A percentile compares a stretch with the other conserved stretches of the same genome.
phyloP scores from a whole-genome alignment of 257 asterid species.

The Prunella vulgaris region DNA sequence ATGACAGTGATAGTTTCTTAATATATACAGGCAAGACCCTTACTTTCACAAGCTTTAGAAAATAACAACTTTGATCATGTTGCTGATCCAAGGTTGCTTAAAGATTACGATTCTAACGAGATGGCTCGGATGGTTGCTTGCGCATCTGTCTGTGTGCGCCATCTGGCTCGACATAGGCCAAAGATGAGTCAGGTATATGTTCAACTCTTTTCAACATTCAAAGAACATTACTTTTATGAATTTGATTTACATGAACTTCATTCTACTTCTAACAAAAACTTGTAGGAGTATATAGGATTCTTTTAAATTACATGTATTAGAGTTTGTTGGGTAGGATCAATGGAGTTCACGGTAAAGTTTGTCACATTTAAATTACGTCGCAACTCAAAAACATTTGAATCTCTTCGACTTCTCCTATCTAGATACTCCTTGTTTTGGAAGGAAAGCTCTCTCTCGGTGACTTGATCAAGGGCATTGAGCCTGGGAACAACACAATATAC shows the following conservation, averaged over 20 bases:
- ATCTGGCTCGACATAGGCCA: conserved; percentile 84
- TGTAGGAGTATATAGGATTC: too few relatives aligned
- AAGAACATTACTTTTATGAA: too few relatives aligned
- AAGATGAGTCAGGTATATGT: conserved; percentile 66
- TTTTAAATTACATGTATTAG: too few relatives aligned
- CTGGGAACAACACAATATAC: conserved; percentile 36
- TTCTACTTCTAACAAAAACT: too few relatives aligned
- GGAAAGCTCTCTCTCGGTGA: conserved; percentile 58
- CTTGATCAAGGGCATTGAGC: conserved; percentile 40
- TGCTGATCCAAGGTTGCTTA: conserved; percentile 71
- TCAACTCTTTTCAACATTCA: background rate
- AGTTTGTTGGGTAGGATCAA: too few relatives aligned
- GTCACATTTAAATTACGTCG: background rate
- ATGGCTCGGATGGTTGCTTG: conserved; percentile 81
- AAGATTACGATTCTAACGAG: conserved; percentile 50
- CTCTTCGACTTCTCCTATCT: conserved; percentile 13
- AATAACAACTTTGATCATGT: conserved; percentile 46
- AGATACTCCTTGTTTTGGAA: conserved; percentile 66
- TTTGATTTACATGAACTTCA: too few relatives aligned
- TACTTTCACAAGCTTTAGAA: conserved; percentile 69
- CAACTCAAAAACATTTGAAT: conserved; percentile 2
- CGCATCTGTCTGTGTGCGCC: conserved; percentile 82
- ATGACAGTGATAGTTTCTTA: background rate
- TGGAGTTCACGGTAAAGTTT: too few relatives aligned
- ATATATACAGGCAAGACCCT: conserved; percentile 73